phyloP scores from a whole-genome alignment of 495 filamentous ascomycete genomes.

The Penicillium arizonense region DNA sequence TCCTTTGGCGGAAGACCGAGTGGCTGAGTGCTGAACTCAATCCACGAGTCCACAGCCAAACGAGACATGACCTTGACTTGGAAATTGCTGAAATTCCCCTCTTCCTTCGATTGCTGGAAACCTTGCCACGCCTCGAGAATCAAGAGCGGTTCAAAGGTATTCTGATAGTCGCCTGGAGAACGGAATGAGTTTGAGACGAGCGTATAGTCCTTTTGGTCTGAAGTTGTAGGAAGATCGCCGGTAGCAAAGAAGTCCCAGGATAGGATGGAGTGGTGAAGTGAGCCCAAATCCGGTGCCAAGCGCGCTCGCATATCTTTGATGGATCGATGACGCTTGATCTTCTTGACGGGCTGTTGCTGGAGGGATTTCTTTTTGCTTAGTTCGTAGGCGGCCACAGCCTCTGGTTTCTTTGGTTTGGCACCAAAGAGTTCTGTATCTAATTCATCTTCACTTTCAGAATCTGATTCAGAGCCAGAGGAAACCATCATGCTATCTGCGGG shows the following conservation, averaged over 20 bases:
- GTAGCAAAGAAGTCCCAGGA: conserved; percentile 91
- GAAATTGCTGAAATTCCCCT: conserved; percentile 71
- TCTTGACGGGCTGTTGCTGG: conserved; percentile 71
- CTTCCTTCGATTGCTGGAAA: conserved; percentile 85
- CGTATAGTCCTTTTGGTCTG: conserved; percentile 65
- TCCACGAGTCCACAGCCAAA: conserved; percentile 85
- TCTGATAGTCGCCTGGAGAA: conserved; percentile 75
- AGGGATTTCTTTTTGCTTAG: conserved; percentile 52
- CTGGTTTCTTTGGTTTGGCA: conserved; percentile 41
- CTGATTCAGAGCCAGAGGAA: conserved; percentile 66
- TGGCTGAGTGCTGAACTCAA: conserved; percentile 85
- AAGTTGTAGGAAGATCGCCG: conserved; percentile 76
- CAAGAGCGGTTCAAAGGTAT: conserved; percentile 85
- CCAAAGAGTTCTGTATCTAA: conserved; percentile 62
- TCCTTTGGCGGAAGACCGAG: conserved; percentile 67
- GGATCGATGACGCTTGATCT: conserved; percentile 70
- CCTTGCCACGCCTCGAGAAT: conserved; percentile 95
- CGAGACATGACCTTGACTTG: conserved; percentile 83
- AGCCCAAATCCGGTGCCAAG: conserved; percentile 82
- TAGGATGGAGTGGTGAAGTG: conserved; percentile 80
- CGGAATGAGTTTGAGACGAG: conserved; percentile 73
- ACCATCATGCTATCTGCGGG: conserved; percentile 86
- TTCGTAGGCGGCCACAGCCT: conserved; percentile 52
- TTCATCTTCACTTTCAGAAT: conserved; percentile 69
- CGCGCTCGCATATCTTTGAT: conserved; percentile 92